A percentile compares a stretch with the other conserved stretches of the same genome.
Evolutionary conservation across 1,284 basidiomycete genomes (phyloP).

Genomic region (Trichosporon inkin): DNA sequence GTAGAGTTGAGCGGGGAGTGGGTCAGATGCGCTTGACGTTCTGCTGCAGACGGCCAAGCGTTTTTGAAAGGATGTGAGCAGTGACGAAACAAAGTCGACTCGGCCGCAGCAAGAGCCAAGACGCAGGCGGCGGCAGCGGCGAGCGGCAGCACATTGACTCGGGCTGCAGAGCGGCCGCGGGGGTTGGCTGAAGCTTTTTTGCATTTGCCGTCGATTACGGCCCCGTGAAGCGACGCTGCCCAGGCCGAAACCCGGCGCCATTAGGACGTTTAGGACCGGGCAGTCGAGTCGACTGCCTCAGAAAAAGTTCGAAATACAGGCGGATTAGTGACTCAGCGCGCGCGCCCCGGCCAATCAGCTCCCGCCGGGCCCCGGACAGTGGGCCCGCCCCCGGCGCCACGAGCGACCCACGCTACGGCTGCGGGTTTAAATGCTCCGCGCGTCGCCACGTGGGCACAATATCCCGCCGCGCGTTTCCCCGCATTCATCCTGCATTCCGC

Average conservation of each 20-base stretch:
- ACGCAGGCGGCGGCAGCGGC: background rate
- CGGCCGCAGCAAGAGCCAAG: background rate
- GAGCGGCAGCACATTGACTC: background rate
- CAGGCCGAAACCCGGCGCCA: background rate
- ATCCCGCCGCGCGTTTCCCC: too few species aligned
- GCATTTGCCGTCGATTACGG: too few species aligned
- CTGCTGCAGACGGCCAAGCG: background rate
- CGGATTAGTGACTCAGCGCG: background rate
- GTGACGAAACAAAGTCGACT: constrained; percentile 8
- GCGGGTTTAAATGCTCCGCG: background rate
- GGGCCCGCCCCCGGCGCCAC: constrained; percentile 1
- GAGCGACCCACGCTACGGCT: background rate
- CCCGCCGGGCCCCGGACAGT: constrained; percentile 1
- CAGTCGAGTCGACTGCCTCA: background rate
- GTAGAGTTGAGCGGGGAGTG: background rate
- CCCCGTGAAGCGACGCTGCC: background rate
- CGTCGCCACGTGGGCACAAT: too few species aligned
- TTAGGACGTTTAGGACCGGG: background rate
- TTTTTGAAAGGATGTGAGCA: constrained; percentile 4
- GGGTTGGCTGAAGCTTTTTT: background rate
- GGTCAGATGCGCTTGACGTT: background rate
- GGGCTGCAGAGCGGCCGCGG: background rate
- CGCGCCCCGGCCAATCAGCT: background rate
- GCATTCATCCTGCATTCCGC: too few species aligned
- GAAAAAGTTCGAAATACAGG: constrained; percentile 5